These are phyloP conservation scores for Aristolochia fimbriata DNA, from an alignment of 164 flowering plant genomes.

Conservation along the genomic window DNA sequence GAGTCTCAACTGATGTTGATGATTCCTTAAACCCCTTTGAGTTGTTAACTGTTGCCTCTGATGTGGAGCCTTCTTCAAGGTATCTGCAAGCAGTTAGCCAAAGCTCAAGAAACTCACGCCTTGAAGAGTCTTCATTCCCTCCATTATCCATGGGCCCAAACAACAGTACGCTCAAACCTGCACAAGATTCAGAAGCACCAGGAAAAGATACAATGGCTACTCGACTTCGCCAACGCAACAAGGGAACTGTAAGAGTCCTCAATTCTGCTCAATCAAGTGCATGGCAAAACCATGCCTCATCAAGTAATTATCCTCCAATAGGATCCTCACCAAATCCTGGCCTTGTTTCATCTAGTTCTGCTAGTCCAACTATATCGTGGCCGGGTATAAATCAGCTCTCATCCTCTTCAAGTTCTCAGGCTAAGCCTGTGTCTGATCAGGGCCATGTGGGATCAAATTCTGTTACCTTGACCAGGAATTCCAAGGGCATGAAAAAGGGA, in stretches of 20 bases:
- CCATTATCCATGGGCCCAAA: conserved; percentile 46
- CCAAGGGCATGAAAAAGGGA: conserved; percentile 15
- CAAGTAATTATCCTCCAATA: conserved; percentile 15
- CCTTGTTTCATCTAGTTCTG: conserved; percentile 6
- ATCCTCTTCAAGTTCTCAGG: conserved; percentile 11
- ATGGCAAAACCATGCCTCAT: conserved; percentile 21
- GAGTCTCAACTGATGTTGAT: conserved; percentile 29
- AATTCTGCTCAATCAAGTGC: conserved; percentile 34
- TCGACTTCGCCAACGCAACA: conserved; percentile 41
- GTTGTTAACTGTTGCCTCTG: conserved; percentile 30
- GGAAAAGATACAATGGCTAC: conserved; percentile 60
- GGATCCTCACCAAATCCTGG: conserved; percentile 19
- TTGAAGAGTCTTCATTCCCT: conserved; percentile 74
- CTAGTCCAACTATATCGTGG: conserved; percentile 5
- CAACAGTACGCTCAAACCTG: conserved; percentile 26
- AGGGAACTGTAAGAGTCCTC: conserved; percentile 13
- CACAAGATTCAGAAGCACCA: conserved; percentile 18
- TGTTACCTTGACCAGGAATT: conserved; percentile 19
- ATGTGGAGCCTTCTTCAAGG: conserved; percentile 49
- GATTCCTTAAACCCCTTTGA: conserved; percentile 43
- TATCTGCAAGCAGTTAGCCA: conserved; percentile 69
- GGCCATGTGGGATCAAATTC: conserved; percentile 23
- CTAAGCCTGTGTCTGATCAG: conserved; percentile 9
- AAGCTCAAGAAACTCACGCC: conserved; percentile 23
- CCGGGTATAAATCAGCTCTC: not conserved